A percentile compares a stretch with the other conserved stretches of the same genome.
Conservation (phyloP, 2,329 filamentous ascomycete species). For the Botrytis fabae region DNA sequence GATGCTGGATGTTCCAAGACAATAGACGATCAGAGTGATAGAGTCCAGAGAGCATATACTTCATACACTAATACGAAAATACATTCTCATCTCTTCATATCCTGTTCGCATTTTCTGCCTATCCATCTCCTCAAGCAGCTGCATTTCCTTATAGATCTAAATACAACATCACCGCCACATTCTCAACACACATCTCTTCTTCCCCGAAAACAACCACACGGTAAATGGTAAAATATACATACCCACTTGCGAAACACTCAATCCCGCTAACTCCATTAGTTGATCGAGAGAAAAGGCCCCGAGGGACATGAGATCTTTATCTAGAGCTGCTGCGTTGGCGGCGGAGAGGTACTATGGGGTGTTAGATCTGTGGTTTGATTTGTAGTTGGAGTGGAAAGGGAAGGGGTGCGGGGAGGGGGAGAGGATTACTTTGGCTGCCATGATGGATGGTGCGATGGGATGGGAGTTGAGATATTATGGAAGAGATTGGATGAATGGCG, state of each 20-base stretch:
- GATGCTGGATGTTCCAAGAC: not conserved
- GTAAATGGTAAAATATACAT: constrained; percentile 34
- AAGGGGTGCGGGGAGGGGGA: no score
- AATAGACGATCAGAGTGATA: not conserved
- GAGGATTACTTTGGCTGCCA: constrained; percentile 13
- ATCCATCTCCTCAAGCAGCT: fast-evolving
- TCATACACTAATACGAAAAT: constrained; percentile 1
- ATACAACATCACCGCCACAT: not conserved
- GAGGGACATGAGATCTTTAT: constrained; percentile 89
- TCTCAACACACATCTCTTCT: not conserved
- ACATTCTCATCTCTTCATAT: no score
- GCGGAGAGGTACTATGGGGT: constrained; percentile 72
- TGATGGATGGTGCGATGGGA: not conserved
- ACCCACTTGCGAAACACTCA: constrained; percentile 91
- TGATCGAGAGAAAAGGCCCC: constrained; percentile 92
- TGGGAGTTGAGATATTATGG: not conserved
- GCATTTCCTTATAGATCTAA: not conserved
- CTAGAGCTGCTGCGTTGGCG: constrained; percentile 83
- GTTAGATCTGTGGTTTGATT: not conserved
- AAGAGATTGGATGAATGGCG: not conserved
- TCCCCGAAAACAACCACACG: not conserved
- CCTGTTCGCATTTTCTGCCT: not conserved
- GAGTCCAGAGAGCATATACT: not conserved
- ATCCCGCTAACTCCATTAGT: constrained; percentile 92
- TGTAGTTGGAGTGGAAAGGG: not conserved